Evolutionary conservation across 805 yeast species (phyloP).

Genomic region (Sugiyamaella smithiae): DNA sequence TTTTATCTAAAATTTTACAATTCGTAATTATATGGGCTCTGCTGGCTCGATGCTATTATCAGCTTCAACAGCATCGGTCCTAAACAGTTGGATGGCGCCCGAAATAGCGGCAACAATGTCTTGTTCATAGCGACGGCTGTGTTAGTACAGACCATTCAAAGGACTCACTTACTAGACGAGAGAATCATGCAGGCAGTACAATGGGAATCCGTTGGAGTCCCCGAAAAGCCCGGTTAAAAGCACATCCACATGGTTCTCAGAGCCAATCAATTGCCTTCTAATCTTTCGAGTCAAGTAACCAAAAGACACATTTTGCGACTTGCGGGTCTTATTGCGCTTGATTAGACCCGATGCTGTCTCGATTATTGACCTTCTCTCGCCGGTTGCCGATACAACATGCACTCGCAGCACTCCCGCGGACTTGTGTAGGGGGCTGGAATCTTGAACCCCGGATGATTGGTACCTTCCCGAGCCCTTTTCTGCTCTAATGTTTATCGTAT

Average conservation of each 20-base stretch:
- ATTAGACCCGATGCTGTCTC: too few relatives aligned
- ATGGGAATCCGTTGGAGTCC: neutral
- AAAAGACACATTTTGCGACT: too few relatives aligned
- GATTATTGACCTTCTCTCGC: too few relatives aligned
- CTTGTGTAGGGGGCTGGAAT: too few relatives aligned
- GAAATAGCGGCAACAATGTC: neutral
- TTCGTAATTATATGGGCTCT: neutral
- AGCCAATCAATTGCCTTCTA: neutral
- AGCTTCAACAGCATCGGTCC: neutral
- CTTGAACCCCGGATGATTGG: too few relatives aligned
- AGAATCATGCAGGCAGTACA: neutral
- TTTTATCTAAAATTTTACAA: conserved; percentile 2
- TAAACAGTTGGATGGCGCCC: conserved; percentile 1
- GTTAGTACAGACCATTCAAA: neutral
- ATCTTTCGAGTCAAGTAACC: neutral
- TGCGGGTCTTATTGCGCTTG: too few relatives aligned
- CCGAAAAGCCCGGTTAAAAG: neutral
- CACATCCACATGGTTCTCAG: neutral
- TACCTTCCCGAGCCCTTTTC: too few relatives aligned
- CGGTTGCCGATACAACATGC: too few relatives aligned
- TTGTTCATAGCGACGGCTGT: neutral
- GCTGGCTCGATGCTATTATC: neutral
- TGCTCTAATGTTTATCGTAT: too few relatives aligned
- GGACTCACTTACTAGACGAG: neutral
- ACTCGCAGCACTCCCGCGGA: too few relatives aligned